Base-by-base conservation (phyloP, 306 rosid genomes). In the Lathyrus oleraceus region DNA sequence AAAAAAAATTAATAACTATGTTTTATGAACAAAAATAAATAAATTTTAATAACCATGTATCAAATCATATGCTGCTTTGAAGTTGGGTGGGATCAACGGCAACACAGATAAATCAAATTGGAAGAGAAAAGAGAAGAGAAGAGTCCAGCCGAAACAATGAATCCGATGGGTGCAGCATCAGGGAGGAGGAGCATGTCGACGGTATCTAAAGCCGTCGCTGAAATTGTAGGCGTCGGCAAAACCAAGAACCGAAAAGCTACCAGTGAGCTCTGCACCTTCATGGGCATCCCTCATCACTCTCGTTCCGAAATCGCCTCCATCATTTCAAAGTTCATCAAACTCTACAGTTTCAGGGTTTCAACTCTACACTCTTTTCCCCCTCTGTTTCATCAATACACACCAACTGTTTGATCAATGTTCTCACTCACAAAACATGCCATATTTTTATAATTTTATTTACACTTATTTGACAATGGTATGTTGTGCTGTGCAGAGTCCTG, bases 291-390 rank as follows among this genome's bases (percentile, higher is more conserved):
- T n/a, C 81, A 57, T 8, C 67, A 61, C 0, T 71, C 91, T 71
- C 87, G 87, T 61, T 83, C 84, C 51, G 84, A 79, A 35, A 78
- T 54, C 1, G 79, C 87, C 13, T 48, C 77, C 67, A 32, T 82
- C 13, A 44, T 86, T 47, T 80, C 91, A 44, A 86, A 69, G 76
- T 88, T 88, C 71, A 83, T 88, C 75, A 86, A 85, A 61, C 83
- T 84, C 84, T 63, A 80, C 79, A 85, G 61, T 72, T 57, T n/a
- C 66, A 65, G 67, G 86, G 89, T 84, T 67, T 7, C 6, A 4
- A 1, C 30, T 56, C 32, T 69, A 9, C 49, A 28, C 51, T 40
- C 57, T 32, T 20, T 6, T 23, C 4, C 5, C 16, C 5, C 4
- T 14, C 30, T 10, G 12, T 13, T 40, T 69, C 44, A 0, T 47